These are phyloP conservation scores for Solanum neorickii DNA, from an alignment of 257 asterid genomes.

Conservation along the genomic window DNA sequence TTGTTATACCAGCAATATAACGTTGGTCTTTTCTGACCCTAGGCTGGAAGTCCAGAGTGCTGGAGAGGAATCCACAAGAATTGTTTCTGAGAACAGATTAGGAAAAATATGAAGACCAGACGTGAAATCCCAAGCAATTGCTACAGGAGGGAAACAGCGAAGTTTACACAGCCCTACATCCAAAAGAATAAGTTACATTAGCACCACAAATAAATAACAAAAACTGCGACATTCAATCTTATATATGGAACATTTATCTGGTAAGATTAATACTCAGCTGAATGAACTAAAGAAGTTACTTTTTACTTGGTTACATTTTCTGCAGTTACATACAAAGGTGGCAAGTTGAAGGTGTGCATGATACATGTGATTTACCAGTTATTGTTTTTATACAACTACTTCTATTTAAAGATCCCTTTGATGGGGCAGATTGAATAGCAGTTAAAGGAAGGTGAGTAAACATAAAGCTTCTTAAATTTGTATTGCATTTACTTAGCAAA, in stretches of 20 bases:
- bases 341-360: background rate
- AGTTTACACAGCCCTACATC: conserved; percentile 77
- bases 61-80: conserved; percentile 91
- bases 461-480: background rate
- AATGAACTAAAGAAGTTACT: background rate
- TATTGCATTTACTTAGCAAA: background rate
- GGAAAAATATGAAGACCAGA: conserved; percentile 94
- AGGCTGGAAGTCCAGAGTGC: conserved; percentile 64
- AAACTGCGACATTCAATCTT: background rate
- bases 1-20: conserved; percentile 54
- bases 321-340: background rate
- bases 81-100: conserved; percentile 66
- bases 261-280: background rate
- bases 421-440: background rate
- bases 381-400: background rate
- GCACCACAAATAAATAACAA: conserved; percentile 1
- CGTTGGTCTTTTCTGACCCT: conserved; percentile 64
- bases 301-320: background rate
- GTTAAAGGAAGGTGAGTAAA: background rate
- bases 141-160: conserved; percentile 97
- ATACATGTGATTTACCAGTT: background rate
- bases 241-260: background rate
- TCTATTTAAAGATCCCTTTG: background rate
- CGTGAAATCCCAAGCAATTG: conserved; percentile 90
- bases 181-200: conserved; percentile 13